phyloP scores from a whole-genome alignment of 306 rosid genomes.

The Malus sylvestris region DNA sequence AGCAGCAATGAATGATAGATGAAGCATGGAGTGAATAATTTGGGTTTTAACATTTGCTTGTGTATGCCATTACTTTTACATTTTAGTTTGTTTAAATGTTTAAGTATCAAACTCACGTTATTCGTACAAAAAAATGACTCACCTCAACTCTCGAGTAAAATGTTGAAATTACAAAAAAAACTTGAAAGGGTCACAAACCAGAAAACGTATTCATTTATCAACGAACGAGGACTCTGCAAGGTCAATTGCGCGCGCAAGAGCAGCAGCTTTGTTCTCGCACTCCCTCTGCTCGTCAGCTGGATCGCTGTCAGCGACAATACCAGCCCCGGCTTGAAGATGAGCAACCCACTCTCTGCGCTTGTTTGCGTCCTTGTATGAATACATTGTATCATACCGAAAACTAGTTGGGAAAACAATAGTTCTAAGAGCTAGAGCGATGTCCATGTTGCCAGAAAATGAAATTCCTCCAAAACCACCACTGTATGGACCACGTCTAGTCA shows the following conservation, averaged over 20 bases:
- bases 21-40: no score
- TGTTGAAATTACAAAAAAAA: not conserved
- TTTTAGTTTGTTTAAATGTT: not conserved
- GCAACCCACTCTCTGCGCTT: constrained; percentile 89
- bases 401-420: constrained; percentile 81
- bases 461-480: constrained; percentile 97
- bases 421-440: constrained; percentile 86
- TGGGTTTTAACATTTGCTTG: no score
- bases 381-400: constrained; percentile 74
- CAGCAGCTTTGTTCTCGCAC: constrained; percentile 97
- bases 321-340: constrained; percentile 92
- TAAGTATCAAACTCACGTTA: not conserved
- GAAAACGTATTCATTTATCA: constrained; percentile 24
- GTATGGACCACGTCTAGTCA: constrained; percentile 86
- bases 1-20: no score
- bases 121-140: not conserved
- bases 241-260: constrained; percentile 87
- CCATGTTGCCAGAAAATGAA: constrained; percentile 84
- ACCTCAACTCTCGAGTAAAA: not conserved
- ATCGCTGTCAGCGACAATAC: constrained; percentile 89
- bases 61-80: no score
- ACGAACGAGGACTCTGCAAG: constrained; percentile 90
- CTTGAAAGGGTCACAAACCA: not conserved
- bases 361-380: constrained; percentile 65
- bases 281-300: constrained; percentile 90